Base-by-base conservation (phyloP, 805 yeast species). In the Hanseniaspora osmophila region DNA sequence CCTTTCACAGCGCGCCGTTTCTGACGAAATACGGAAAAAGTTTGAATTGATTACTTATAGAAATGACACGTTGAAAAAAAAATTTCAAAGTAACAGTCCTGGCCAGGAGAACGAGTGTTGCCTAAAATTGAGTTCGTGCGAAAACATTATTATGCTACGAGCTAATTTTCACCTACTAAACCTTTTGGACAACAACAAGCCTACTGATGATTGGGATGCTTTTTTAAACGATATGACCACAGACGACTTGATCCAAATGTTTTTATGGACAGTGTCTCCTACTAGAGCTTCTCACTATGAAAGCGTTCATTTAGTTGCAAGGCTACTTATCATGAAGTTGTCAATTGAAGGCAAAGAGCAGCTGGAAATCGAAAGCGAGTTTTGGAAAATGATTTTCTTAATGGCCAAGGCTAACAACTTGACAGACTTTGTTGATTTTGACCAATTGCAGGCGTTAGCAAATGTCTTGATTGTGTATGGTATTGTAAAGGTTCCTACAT, bases 51-150 rank as follows among this genome's bases (percentile, higher is more conserved):
- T 81, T 5, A 71, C 77, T 43, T 79, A 77, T 54, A 63, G 88
- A 55, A 82, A 82, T 57, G 86, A 81, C 61, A 79, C 86, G 2
- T 63, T 82, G 44, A 77, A 78, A 70, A 66, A 77, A 41, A 77
- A 75, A 54, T 38, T 38, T 38, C 15, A 38, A 19, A 29, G 3
- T 12, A 15, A 6, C 5, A n/a, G 5, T 6, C 10, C 38, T 5
- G 5, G 6, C 11, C 2, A 18, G 5, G 10, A 17, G 27, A 19
- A 17, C 3, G 30, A 17, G 5, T 18, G 10, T 19, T 17, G 12
- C 10, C 4, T 19, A 11, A 18, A 38, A 10, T 12, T 19, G 18
- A n/a, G 18, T 19, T 6, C 18, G 12, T 11, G 19, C 12, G 13
- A 38, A 12, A 22, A 19, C 15, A 2, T 38, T 18, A n/a, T 19